Evolutionary conservation across 352 stramenopile genomes (phyloP), one percentile per base, ranked within the genome.

Genomic region (Pythium sp.): DNA sequence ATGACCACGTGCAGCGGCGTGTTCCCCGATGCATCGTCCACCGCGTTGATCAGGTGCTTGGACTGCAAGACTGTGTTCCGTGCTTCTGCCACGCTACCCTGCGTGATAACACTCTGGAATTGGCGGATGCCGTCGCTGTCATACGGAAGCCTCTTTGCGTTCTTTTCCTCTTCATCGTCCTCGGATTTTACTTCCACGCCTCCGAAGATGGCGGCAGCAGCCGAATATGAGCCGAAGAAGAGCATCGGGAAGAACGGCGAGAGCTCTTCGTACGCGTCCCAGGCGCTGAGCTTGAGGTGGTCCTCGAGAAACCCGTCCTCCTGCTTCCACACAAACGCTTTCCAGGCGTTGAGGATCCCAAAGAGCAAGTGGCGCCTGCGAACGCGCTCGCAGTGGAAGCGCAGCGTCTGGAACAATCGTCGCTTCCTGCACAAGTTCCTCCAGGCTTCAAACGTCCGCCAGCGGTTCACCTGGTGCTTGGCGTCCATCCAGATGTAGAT

Each of bases 301-400:
- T 91, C 82, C 63, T 91, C 82, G 3, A 92, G 58, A 54, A 87
- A 90, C 5, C 68, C 74, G 55, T 89, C 79, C 1, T 80, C 67
- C 5, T 83, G 80, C 46, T 90, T 86, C 79, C 80, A 92, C 60
- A 86, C 82, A 4, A 79, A 79, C 30, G 75, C 73, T 60, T 90
- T 89, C 84, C 84, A 92, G 3, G 76, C 77, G 14, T 67, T 77
- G 36, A 92, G 79, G 5, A 91, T 65, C 9, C 70, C 74, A n/a
- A 73, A 80, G 3, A 90, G 68, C 58, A 92, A 34, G 24, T 86
- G 77, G 18, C 66, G 62, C 18, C 71, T 72, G 14, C 76, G 72
- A 8, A 86, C 36, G 3, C 69, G 66, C 24, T 69, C 67, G 43
- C 80, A 90, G n/a, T 89, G 78, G n/a, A 70, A 30, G 0, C 69